A percentile compares a stretch with the other conserved stretches of the same genome.
Conservation (phyloP, 345 rosid genomes). For the Eucalyptus polybractea region DNA sequence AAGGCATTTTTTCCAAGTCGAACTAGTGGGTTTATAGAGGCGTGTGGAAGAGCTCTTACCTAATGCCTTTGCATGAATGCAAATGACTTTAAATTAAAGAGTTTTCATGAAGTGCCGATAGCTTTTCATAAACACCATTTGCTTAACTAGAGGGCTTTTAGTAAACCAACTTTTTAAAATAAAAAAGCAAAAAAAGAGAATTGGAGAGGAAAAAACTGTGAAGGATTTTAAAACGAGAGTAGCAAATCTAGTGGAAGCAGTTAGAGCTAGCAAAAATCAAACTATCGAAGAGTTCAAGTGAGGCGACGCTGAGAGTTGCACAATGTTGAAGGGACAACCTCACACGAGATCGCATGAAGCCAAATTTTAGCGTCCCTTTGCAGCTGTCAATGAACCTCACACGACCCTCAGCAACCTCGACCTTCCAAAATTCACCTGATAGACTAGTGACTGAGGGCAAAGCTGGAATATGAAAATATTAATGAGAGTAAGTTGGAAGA, state of each 20-base stretch:
- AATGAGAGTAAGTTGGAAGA: background rate
- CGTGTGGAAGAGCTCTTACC: background rate
- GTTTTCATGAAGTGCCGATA: background rate
- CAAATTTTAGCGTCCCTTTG: background rate
- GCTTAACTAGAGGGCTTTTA: background rate
- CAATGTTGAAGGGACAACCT: background rate
- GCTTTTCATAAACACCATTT: background rate
- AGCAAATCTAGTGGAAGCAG: background rate
- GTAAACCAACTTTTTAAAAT: background rate
- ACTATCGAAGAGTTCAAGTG: background rate
- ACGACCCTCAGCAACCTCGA: background rate
- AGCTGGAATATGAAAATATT: background rate
- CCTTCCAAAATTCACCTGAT: background rate
- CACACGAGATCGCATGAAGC: background rate
- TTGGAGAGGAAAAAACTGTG: background rate
- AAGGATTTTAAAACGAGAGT: accelerated
- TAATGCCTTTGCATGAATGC: background rate
- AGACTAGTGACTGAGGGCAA: background rate
- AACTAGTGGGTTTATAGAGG: background rate
- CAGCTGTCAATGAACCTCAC: accelerated
- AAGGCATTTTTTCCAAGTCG: background rate
- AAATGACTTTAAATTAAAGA: background rate
- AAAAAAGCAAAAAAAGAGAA: background rate
- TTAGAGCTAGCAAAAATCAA: background rate
- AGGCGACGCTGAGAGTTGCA: background rate